Conservation (phyloP, 176 grass and related monocot species). For the Tuctoria greenei region DNA sequence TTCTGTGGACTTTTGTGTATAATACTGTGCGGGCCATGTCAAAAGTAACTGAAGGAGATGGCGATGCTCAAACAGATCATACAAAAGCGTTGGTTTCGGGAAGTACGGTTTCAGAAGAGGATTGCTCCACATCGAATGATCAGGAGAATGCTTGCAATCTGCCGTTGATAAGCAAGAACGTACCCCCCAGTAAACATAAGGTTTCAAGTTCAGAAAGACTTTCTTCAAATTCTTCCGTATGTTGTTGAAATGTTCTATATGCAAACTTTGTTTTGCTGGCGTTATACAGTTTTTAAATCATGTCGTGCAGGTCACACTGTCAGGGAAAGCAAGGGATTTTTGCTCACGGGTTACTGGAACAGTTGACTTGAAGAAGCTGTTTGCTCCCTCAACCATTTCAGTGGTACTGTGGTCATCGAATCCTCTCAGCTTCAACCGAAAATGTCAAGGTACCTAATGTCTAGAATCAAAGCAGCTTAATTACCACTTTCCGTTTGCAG, state of each 20-base stretch:
- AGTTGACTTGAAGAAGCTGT: constrained; percentile 67
- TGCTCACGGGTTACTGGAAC: constrained; percentile 24
- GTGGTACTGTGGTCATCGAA: constrained; percentile 54
- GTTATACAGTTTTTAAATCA: neutral
- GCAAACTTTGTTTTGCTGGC: neutral
- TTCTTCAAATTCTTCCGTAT: neutral
- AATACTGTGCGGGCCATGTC: constrained; percentile 42
- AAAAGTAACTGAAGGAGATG: constrained; percentile 26
- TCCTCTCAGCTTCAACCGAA: neutral
- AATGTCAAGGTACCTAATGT: neutral
- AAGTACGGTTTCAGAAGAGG: constrained; percentile 31
- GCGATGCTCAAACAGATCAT: neutral
- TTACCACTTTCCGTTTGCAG: constrained; percentile 38
- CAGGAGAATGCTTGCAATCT: constrained; percentile 17
- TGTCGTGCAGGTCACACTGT: constrained; percentile 35
- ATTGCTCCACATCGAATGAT: neutral
- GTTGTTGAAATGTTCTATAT: neutral
- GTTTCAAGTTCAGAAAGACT: constrained; percentile 9
- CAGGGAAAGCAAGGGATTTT: constrained; percentile 33
- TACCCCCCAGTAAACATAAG: constrained; percentile 33
- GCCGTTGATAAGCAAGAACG: constrained; percentile 25
- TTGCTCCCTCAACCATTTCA: constrained; percentile 76
- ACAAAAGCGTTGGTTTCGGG: neutral
- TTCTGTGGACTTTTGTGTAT: constrained; percentile 56
- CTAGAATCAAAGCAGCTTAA: neutral